phyloP scores from a whole-genome alignment of 2,329 filamentous ascomycete genomes.

The Rhynchosporium graminicola region DNA sequence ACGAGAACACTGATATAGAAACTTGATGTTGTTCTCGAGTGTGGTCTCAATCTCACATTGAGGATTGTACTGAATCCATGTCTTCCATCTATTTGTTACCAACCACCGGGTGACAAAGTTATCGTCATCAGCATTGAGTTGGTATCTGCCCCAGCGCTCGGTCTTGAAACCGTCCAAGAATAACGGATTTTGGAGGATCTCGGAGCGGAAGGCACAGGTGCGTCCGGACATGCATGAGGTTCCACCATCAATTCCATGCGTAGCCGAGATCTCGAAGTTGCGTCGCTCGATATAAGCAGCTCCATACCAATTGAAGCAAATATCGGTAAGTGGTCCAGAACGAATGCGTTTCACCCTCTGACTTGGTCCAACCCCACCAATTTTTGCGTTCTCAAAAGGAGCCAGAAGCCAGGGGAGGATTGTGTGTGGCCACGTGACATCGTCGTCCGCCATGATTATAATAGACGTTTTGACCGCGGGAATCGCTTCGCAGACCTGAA shows the following conservation, averaged over 20 bases:
- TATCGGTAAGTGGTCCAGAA: slow-evolving; percentile 57
- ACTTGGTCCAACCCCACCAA: slow-evolving; percentile 90
- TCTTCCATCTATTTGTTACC: slow-evolving; percentile 89
- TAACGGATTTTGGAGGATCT: slow-evolving; percentile 80
- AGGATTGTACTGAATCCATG: slow-evolving; percentile 89
- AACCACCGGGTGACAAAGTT: slow-evolving; percentile 98
- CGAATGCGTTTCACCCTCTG: slow-evolving; percentile 74
- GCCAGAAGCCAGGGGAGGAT: slow-evolving; percentile 90
- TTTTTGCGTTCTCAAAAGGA: slow-evolving; percentile 80
- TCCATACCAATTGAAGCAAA: slow-evolving; percentile 85
- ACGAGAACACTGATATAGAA: slow-evolving; percentile 87
- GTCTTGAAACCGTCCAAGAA: slow-evolving; percentile 90
- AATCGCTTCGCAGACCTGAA: slow-evolving; percentile 89
- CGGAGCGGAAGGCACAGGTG: slow-evolving; percentile 87
- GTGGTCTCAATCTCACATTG: slow-evolving; percentile 93
- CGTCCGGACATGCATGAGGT: slow-evolving; percentile 96
- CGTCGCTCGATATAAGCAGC: slow-evolving; percentile 89
- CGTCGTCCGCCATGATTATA: slow-evolving; percentile 92
- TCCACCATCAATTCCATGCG: slow-evolving; percentile 90
- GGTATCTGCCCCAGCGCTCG: slow-evolving; percentile 85
- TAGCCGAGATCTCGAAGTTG: slow-evolving; percentile 96
- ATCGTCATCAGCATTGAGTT: slow-evolving; percentile 94
- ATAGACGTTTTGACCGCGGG: slow-evolving; percentile 81
- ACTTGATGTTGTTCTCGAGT: slow-evolving; percentile 84
- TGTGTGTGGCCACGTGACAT: slow-evolving; percentile 87